Base-by-base conservation (phyloP, 169 alveolate genomes). In the Fabrea salina region DNA sequence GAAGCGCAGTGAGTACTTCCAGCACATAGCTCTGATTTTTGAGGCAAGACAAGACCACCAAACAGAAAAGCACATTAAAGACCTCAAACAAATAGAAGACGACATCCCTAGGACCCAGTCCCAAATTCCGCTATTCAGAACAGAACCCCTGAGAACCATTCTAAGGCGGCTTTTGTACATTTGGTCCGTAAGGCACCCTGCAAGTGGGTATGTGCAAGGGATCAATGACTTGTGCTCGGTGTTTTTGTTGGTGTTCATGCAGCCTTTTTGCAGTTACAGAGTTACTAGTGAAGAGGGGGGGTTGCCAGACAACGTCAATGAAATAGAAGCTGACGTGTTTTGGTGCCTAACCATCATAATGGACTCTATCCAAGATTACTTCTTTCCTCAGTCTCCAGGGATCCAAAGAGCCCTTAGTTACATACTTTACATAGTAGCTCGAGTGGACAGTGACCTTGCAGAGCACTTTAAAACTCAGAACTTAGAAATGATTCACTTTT, bases 41-140 rank as follows among this genome's bases (percentile, higher is more conserved):
- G 83, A 74, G 2, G 74, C 41, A 33, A 25, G 74, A 33, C 50
- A 27, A 22, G 37, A 66, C 4, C 53, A 64, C 3, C 54, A 76
- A 27, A 79, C 57, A 7, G 75, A 41, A 27, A 70, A 32, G 27
- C 44, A 68, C 25, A 68, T 59, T 25, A 66, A 67, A 70, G 37
- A 27, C 30, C 53, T 76, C 51, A 85, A 80, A 72, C 91, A 90
- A 82, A 90, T 90, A 33, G 81, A 58, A 50, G 89, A 87, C 32
- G 95, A 90, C 76, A 89, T 87, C 22, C 79, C 85, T 8, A 78
- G 95, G 53, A 90, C 95, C 6, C 70, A 77, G 82, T 87, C 92
- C 6, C 90, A 83, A 37, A 35, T 41, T 32, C 72, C 74, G 8
- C 50, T 84, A 37, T 88, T 88, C 79, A 59, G 71, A 53, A 39